Evolutionary conservation across 352 stramenopile species (phyloP), one percentile per base, ranked within the genome.

Genomic region (Globisporangium okanoganense): DNA sequence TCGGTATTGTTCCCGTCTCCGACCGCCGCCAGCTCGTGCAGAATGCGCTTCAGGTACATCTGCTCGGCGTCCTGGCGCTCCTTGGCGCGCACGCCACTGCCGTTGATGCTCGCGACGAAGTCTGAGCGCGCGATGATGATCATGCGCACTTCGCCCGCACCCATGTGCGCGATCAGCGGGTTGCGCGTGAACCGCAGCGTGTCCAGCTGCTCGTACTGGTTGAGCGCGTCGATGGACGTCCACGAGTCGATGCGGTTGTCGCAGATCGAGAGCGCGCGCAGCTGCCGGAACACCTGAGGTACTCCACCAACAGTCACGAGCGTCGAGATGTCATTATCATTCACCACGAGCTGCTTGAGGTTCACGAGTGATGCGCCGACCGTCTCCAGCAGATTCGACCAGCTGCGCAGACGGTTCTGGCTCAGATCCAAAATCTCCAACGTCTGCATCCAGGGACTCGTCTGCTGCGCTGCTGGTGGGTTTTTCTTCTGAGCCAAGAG

Each of bases 11-110:
- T 47, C 12, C 56, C 45, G 8, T 77, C 63, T 8, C 62, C 66
- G 0, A 81, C 61, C 5, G 74, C 75, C 7, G 76, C 77, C 14
- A 92, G 31, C 43, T 95, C 84, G 43, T 90, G 76, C 41, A 91
- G 43, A 36, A 96, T 81, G 24, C 85, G 83, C 59, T 92, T 90
- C 18, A 96, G 44, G 52, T 96, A 96, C 27, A 94, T 69, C 53
- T 90, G 82, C 56, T 96, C 87, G 0, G 78, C 82, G 43, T 96
- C 87, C 5, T 60, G 65, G 13, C 85, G 79, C 53, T 96, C 87
- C 54, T 85, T 88, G 12, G 56, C 27, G 2, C 70, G 64, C 24
- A 96, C 70, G 1, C 70, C 71, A 47, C 83, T 93, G 1, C 65
- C 76, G 47, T 96, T 96, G 50, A 94, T 86, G 0, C 78, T 66